phyloP scores from a whole-genome alignment of 495 filamentous ascomycete genomes.

The Pseudomonodictys pantanalensis region DNA sequence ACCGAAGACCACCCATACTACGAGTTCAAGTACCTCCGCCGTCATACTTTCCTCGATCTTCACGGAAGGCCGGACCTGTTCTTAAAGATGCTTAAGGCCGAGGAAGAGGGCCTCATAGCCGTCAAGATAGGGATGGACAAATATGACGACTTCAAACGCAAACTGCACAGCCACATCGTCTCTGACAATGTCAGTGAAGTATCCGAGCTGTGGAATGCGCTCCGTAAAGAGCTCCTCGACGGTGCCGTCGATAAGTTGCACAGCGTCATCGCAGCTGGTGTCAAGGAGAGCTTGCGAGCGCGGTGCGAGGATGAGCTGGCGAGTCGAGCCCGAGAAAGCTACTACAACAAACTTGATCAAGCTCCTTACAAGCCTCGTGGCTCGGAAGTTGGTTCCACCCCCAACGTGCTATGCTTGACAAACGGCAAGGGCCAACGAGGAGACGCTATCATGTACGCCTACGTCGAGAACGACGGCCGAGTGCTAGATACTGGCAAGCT shows the following conservation, averaged over 20 bases:
- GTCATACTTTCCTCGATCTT: constrained; percentile 77
- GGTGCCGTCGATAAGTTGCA: constrained; percentile 78
- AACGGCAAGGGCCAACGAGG: constrained; percentile 74
- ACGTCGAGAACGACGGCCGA: constrained; percentile 87
- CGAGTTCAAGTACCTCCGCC: constrained; percentile 93
- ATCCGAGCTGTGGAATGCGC: constrained; percentile 90
- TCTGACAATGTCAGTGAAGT: constrained; percentile 94
- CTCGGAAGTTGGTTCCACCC: constrained; percentile 83
- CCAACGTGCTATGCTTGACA: constrained; percentile 80
- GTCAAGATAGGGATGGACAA: constrained; percentile 74
- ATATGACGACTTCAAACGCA: constrained; percentile 66
- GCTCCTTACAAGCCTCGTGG: constrained; percentile 93
- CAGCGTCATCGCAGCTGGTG: constrained; percentile 75
- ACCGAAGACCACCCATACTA: constrained; percentile 95
- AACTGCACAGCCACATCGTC: constrained; percentile 75
- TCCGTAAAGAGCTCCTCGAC: constrained; percentile 79
- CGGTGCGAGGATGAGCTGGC: constrained; percentile 89
- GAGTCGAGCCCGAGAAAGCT: constrained; percentile 77
- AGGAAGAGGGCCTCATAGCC: constrained; percentile 86
- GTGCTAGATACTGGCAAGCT: constrained; percentile 87
- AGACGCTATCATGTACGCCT: constrained; percentile 86
- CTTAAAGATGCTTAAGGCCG: constrained; percentile 92
- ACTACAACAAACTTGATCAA: constrained; percentile 84
- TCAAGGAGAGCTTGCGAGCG: constrained; percentile 87
- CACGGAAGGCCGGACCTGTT: constrained; percentile 81